Base-by-base conservation (phyloP, 768 basidiomycete species). In the Xerocomus brunneocitrinus region DNA sequence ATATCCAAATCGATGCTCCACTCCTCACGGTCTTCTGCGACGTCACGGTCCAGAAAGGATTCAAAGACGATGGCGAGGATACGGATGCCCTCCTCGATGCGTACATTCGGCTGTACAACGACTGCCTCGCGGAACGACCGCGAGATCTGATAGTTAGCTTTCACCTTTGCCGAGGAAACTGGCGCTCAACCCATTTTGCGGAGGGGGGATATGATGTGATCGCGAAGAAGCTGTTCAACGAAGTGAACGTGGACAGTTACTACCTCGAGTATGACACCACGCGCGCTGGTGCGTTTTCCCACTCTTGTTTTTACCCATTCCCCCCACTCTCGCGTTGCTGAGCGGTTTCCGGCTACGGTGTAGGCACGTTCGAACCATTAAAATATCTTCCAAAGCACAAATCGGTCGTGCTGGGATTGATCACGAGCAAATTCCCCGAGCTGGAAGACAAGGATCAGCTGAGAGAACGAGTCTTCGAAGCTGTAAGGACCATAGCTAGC, bases 71-170 rank as follows among this genome's bases (percentile, higher is more conserved):
- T n/a, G 81, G 79, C 0, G 74, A 81, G 19, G 84, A 89, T 67
- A 76, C 81, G 14, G 81, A 79, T 48, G 77, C 77, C 4, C 74
- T 90, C 42, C 74, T 91, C n/a, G 79, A 87, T 54, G 80, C 80
- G 66, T 87, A 72, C 56, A 74, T 76, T 61, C 62, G 68, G 56
- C 62, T 73, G 41, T 76, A 73, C 65, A 71, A 70, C 55, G 65
- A 66, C 38, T 69, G 71, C 53, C 60, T 79, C 16, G 59, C 67
- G n/a, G n/a, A n/a, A n/a, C n/a, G n/a, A n/a, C n/a, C n/a, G n/a
- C n/a, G n/a, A 4, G 76, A 77, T 58, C 68, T 78, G 69, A 70
- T 54, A 3, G 64, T 71, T 22, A 71, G 76, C 22, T 55, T 78
- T 14, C 77, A 78, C 62, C 65, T 77, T 9, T 78, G 77, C 56